phyloP scores from a whole-genome alignment of 2,329 filamentous ascomycete species.

The Aspergillus intermedius region DNA sequence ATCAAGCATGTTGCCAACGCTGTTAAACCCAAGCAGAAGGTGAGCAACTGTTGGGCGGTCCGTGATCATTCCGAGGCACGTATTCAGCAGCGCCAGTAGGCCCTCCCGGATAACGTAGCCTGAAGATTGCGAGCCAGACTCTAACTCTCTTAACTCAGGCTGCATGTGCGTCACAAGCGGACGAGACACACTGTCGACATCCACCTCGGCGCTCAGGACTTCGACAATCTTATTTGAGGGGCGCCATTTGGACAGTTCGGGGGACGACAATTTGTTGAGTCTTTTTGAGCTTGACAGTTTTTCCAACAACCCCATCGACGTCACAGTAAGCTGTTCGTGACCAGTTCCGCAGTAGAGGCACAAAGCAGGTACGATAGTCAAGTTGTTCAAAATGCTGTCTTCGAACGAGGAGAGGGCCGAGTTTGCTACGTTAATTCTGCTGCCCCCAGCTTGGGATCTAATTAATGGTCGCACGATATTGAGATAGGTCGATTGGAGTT shows the following conservation, averaged over 20 bases:
- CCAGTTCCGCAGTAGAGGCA: constrained; percentile 82
- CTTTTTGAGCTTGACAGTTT: constrained; percentile 79
- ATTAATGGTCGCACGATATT: constrained; percentile 78
- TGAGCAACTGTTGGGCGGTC: constrained; percentile 83
- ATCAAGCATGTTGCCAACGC: constrained; percentile 62
- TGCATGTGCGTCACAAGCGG: constrained; percentile 65
- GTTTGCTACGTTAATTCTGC: constrained; percentile 60
- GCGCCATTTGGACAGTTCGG: constrained; percentile 55
- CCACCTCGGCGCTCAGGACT: constrained; percentile 74
- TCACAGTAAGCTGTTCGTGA: constrained; percentile 71
- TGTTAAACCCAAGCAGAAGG: constrained; percentile 79
- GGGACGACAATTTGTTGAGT: constrained; percentile 63
- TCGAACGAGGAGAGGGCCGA: constrained; percentile 82
- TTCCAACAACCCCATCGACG: constrained; percentile 74
- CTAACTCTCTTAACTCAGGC: constrained; percentile 62
- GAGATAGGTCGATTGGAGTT: constrained; percentile 84
- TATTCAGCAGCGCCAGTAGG: constrained; percentile 78
- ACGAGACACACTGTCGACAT: constrained; percentile 71
- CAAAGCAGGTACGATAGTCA: constrained; percentile 72
- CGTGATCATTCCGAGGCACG: constrained; percentile 67
- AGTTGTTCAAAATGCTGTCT: constrained; percentile 76
- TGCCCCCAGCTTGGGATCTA: constrained; percentile 57
- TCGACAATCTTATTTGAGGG: constrained; percentile 80
- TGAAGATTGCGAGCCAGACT: constrained; percentile 60
- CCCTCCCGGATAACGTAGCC: constrained; percentile 76